phyloP scores from a whole-genome alignment of 495 filamentous ascomycete genomes.

The Elasticomyces elasticus region DNA sequence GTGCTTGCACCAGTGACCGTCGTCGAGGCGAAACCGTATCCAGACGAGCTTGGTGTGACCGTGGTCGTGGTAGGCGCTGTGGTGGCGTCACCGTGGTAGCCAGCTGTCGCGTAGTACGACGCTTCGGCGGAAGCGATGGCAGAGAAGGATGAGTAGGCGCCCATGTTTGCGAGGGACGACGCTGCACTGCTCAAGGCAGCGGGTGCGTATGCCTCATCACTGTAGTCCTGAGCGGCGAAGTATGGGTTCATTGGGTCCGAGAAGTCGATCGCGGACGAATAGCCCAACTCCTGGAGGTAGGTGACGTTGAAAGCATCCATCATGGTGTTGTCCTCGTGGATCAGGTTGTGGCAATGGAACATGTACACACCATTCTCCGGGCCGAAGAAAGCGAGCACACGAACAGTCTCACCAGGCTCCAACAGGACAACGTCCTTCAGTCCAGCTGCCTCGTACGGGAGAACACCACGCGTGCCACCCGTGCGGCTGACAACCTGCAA shows the following conservation, averaged over 20 bases:
- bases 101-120: conserved; percentile 7
- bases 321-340: conserved; percentile 54
- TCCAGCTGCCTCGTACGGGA: conserved; percentile 40
- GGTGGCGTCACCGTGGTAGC: conserved; percentile 1
- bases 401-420: conserved; percentile 38
- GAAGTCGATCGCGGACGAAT: conserved; percentile 6
- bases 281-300: conserved; percentile 10
- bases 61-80: conserved; percentile 1
- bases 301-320: conserved; percentile 52
- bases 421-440: conserved; percentile 47
- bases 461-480: conserved; percentile 33
- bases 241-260: conserved; percentile 12
- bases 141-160: conserved; percentile 3
- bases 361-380: conserved; percentile 21
- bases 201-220: conserved; percentile 8
- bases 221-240: conserved; percentile 12
- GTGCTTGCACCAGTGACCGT: conserved; percentile 8
- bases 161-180: conserved; percentile 6
- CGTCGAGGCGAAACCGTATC: conserved; percentile 10
- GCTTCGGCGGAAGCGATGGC: background rate
- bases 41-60: background rate
- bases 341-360: conserved; percentile 40
- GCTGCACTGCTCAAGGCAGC: conserved; percentile 7
- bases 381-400: conserved; percentile 18
- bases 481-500: conserved; percentile 41